phyloP scores from a whole-genome alignment of 495 filamentous ascomycete genomes.

The Clavariopsis aquatica region DNA sequence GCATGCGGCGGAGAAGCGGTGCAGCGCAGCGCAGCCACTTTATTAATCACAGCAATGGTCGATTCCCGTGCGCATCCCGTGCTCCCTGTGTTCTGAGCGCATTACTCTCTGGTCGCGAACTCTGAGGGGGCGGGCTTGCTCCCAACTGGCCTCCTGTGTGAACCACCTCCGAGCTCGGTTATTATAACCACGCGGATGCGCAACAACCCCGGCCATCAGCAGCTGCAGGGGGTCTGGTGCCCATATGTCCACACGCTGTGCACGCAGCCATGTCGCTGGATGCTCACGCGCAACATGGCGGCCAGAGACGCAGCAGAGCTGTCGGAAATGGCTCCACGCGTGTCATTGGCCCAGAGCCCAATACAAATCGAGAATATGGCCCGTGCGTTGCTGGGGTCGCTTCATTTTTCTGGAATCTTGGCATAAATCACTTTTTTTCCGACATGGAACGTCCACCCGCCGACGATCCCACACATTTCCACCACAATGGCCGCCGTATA shows the following conservation, averaged over 20 bases:
- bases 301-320: background rate
- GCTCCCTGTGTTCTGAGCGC: background rate
- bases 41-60: background rate
- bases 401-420: constrained; percentile 7
- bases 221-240: background rate
- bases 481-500: constrained; percentile 86
- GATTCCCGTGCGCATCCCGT: background rate
- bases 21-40: background rate
- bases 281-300: background rate
- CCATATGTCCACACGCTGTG: background rate
- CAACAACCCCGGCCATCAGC: background rate
- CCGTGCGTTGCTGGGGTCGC: constrained; percentile 2
- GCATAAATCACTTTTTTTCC: constrained; percentile 17
- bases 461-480: background rate
- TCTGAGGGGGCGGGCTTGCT: background rate
- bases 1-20: background rate
- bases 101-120: background rate
- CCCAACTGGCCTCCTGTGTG: background rate
- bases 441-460: background rate
- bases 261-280: background rate
- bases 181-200: background rate
- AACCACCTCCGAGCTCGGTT: constrained; percentile 2
- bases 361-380: background rate
- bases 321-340: background rate
- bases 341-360: background rate